Evolutionary conservation across 2,329 filamentous ascomycete genomes (phyloP).

Genomic region (Fusarium pseudonygamai): DNA sequence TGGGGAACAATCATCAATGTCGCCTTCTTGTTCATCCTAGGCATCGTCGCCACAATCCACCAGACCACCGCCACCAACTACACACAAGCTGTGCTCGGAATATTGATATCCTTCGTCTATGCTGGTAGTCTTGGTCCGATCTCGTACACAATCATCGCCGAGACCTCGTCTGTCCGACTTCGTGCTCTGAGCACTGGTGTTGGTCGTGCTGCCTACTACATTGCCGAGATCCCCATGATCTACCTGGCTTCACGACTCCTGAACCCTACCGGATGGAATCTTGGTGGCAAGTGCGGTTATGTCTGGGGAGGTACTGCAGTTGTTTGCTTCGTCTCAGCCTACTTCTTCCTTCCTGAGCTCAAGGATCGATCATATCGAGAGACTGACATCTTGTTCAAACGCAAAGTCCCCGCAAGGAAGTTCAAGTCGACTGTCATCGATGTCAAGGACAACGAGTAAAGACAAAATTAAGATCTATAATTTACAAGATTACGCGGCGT

Average conservation of each 20-base stretch:
- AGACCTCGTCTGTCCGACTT: conserved; percentile 72
- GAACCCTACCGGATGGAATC: conserved; percentile 59
- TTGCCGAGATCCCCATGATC: conserved; percentile 73
- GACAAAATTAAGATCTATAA: fast-evolving
- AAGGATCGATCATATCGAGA: conserved; percentile 67
- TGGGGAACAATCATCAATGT: conserved; percentile 66
- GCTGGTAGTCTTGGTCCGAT: conserved; percentile 68
- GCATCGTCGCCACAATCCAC: conserved; percentile 64
- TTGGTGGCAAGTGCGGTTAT: conserved; percentile 66
- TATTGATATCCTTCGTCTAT: conserved; percentile 73
- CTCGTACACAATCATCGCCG: conserved; percentile 73
- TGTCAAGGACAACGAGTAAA: conserved; percentile 69
- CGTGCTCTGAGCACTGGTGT: conserved; percentile 71
- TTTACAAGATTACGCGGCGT: background rate
- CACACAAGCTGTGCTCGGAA: conserved; percentile 69
- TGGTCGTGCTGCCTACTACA: conserved; percentile 71
- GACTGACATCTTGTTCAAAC: conserved; percentile 68
- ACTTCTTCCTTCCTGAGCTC: conserved; percentile 63
- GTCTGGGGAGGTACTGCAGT: conserved; percentile 68
- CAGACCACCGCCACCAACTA: conserved; percentile 53
- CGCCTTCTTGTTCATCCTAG: conserved; percentile 64
- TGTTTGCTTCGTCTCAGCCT: conserved; percentile 62
- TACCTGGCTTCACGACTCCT: conserved; percentile 69
- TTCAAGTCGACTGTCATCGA: conserved; percentile 66
- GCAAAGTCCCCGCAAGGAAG: conserved; percentile 62